phyloP scores from a whole-genome alignment of 805 yeast genomes.

The Sungouiozyma ichnusensis region DNA sequence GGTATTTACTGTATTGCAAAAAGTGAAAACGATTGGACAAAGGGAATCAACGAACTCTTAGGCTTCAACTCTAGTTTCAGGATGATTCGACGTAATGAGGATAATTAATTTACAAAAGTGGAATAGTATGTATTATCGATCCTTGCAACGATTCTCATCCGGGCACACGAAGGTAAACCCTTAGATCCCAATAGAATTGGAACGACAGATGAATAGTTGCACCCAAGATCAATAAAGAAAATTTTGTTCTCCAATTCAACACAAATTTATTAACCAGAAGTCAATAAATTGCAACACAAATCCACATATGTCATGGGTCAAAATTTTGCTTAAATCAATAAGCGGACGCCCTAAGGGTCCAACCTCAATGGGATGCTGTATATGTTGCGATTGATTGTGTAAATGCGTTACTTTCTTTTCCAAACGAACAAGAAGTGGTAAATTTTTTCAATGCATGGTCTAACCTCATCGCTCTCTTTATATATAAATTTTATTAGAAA shows the following conservation, averaged over 20 bases:
- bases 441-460: neutral
- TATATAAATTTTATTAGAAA: neutral
- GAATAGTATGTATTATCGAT: conserved; percentile 30
- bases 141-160: conserved; percentile 56
- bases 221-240: conserved; percentile 53
- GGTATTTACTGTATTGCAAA: conserved; percentile 87
- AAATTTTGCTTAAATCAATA: conserved; percentile 1
- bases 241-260: conserved; percentile 52
- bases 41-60: conserved; percentile 73
- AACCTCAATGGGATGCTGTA: conserved; percentile 62
- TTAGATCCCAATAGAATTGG: conserved; percentile 38
- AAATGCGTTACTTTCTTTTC: conserved; percentile 40
- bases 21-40: conserved; percentile 83
- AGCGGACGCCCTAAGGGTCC: conserved; percentile 48
- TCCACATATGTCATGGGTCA: conserved; percentile 62
- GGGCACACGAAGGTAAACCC: conserved; percentile 70
- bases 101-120: conserved; percentile 3
- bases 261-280: conserved; percentile 8
- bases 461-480: neutral
- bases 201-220: conserved; percentile 52
- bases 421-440: neutral
- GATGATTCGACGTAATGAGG: conserved; percentile 24
- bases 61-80: conserved; percentile 85
- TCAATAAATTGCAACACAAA: conserved; percentile 29
- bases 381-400: conserved; percentile 53